Conservation (phyloP, 148 eudicot species). For the Selenicereus undatus region DNA sequence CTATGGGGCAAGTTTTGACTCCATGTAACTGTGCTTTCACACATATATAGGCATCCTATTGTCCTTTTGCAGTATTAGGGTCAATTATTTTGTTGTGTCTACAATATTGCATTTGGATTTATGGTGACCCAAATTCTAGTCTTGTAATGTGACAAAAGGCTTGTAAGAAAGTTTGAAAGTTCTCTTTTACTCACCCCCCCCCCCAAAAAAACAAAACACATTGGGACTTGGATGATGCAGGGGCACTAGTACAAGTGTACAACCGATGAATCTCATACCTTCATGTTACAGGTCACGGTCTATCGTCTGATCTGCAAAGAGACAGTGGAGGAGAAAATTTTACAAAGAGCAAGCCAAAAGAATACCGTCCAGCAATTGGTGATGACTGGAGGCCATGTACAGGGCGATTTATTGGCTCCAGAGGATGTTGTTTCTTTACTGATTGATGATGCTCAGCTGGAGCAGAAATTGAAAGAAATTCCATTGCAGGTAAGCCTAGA, state of each 20-base stretch:
- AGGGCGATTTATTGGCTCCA: conserved; percentile 92
- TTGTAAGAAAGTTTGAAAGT: background rate
- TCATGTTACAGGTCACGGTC: conserved; percentile 71
- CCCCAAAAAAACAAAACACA: too few relatives aligned
- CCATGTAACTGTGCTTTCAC: background rate
- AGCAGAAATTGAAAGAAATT: conserved; percentile 84
- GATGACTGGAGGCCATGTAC: conserved; percentile 99
- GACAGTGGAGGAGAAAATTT: conserved; percentile 93
- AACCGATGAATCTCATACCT: background rate
- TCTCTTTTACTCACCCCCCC: too few relatives aligned
- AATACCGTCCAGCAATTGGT: conserved; percentile 97
- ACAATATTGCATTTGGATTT: background rate
- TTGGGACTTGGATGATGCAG: background rate
- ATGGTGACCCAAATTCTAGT: background rate
- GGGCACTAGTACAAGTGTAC: too few relatives aligned
- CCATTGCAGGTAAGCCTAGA: conserved; percentile 54
- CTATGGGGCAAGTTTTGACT: background rate
- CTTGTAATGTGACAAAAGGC: background rate
- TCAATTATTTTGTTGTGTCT: too few relatives aligned
- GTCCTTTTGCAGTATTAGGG: background rate
- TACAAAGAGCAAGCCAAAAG: conserved; percentile 95
- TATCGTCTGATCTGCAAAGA: conserved; percentile 95
- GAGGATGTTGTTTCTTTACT: conserved; percentile 95
- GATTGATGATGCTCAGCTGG: conserved; percentile 87
- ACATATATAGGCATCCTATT: background rate